phyloP scores from a whole-genome alignment of 2,329 filamentous ascomycete genomes.

The Amylocarpus encephaloides region DNA sequence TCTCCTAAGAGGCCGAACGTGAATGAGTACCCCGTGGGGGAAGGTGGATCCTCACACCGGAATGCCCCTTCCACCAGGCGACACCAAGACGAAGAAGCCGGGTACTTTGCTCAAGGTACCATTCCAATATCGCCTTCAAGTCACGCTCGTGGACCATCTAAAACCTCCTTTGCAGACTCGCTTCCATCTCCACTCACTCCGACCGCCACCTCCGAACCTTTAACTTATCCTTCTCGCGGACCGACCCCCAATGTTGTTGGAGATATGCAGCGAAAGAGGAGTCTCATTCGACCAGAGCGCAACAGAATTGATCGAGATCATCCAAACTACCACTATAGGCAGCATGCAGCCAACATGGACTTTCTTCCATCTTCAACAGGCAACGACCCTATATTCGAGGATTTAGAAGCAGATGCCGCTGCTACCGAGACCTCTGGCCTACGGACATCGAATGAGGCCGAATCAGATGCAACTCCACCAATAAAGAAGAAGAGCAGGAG shows the following conservation, averaged over 20 bases:
- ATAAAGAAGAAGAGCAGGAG: constrained; percentile 19
- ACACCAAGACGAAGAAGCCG: constrained; percentile 65
- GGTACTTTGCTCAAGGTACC: constrained; percentile 27
- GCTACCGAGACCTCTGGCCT: constrained; percentile 28
- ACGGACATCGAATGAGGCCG: constrained; percentile 28
- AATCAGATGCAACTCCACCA: constrained; percentile 26
- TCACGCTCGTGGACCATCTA: constrained; percentile 50
- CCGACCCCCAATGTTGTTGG: constrained; percentile 27
- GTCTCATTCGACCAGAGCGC: constrained; percentile 82
- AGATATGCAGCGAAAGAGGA: constrained; percentile 65
- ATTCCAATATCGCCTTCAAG: constrained; percentile 25
- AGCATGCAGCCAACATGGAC: constrained; percentile 90
- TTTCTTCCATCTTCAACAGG: constrained; percentile 87
- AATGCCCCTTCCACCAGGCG: constrained; percentile 62
- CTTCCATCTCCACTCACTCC: constrained; percentile 40
- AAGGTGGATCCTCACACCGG: constrained; percentile 58
- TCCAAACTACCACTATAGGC: constrained; percentile 91
- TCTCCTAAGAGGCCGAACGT: constrained; percentile 46
- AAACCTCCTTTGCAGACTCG: constrained; percentile 53
- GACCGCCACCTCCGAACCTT: constrained; percentile 46
- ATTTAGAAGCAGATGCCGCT: constrained; percentile 50
- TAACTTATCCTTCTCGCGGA: constrained; percentile 21
- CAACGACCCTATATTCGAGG: constrained; percentile 80
- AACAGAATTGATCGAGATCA: constrained; percentile 79
- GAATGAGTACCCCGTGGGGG: constrained; percentile 49